Conservation (phyloP, 345 rosid genomes). For the Limnanthes douglasii region DNA sequence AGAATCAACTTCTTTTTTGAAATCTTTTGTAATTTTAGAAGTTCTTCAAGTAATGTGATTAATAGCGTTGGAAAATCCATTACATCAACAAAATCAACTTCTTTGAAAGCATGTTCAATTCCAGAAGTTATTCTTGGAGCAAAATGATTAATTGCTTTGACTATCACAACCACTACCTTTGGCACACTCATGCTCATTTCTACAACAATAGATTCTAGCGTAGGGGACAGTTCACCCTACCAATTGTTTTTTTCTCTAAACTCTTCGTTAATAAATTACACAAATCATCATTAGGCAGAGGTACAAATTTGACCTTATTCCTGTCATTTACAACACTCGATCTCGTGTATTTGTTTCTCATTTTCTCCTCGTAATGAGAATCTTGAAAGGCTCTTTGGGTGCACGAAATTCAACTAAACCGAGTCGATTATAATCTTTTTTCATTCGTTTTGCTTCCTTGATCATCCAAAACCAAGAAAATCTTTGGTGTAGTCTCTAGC, state of each 20-base stretch:
- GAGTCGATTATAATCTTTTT: not conserved
- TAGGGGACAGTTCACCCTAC: not conserved
- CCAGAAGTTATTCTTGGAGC: too few species aligned
- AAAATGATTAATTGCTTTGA: too few species aligned
- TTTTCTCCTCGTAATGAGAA: conserved; percentile 16
- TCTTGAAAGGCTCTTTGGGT: not conserved
- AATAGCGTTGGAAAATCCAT: too few species aligned
- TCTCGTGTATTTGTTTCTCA: not conserved
- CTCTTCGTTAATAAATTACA: conserved; percentile 9
- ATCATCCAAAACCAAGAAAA: conserved; percentile 33
- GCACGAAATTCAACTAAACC: not conserved
- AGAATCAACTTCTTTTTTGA: not conserved
- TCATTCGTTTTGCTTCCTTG: conserved; percentile 9
- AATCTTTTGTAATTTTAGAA: not conserved
- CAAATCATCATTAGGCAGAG: not conserved
- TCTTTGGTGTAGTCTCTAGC: not conserved
- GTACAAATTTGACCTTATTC: not conserved
- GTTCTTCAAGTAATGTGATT: not conserved
- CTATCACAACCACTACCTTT: conserved; percentile 20
- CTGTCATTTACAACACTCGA: not conserved
- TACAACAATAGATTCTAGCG: not conserved
- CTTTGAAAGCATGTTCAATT: too few species aligned
- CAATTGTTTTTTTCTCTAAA: not conserved
- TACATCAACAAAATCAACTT: too few species aligned
- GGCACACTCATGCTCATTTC: conserved; percentile 8